phyloP scores from a whole-genome alignment of 2,329 filamentous ascomycete species.

The Aphanocladium album region DNA sequence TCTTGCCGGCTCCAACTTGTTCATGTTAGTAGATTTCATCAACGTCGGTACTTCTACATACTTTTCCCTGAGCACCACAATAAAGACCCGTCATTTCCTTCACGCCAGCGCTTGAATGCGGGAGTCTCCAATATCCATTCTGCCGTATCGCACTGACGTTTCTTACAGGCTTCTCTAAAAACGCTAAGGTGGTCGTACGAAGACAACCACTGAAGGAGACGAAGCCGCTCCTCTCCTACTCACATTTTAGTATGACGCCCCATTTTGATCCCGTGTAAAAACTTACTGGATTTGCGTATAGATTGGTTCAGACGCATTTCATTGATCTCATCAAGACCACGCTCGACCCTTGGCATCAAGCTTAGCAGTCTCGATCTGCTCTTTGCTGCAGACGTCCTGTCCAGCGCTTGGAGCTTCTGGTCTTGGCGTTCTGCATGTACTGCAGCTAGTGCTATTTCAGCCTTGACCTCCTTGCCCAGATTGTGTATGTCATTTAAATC shows the following conservation, averaged over 20 bases:
- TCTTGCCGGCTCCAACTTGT: background rate
- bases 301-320: background rate
- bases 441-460: background rate
- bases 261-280: background rate
- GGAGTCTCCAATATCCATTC: background rate
- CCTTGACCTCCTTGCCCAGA: background rate
- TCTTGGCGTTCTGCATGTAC: background rate
- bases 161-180: background rate
- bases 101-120: background rate
- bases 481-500: background rate
- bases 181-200: background rate
- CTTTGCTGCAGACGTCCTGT: background rate
- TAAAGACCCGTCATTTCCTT: background rate
- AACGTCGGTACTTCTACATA: background rate
- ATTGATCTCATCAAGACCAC: background rate
- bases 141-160: background rate
- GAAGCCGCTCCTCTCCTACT: background rate
- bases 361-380: background rate
- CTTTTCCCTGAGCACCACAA: background rate
- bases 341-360: background rate
- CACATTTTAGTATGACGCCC: background rate
- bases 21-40: background rate
- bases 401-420: background rate
- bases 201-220: background rate
- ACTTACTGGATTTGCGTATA: background rate